Evolutionary conservation across 2,329 filamentous ascomycete species (phyloP), one percentile per base, ranked within the genome.

Genomic region (Boeremia lycopersici): DNA sequence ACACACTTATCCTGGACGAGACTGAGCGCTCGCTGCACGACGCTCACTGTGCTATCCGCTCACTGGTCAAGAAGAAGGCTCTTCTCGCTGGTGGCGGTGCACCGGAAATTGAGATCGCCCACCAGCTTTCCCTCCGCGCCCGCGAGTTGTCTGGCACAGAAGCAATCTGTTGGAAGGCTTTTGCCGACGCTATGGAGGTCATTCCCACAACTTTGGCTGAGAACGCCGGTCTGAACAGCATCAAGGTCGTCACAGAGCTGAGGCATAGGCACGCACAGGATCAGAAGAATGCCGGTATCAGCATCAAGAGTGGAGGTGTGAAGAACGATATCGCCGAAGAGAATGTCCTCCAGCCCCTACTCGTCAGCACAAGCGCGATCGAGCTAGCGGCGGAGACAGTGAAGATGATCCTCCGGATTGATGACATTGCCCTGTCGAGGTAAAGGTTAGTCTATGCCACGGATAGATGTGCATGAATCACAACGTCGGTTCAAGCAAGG

Each of bases 51-150:
- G 95, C 98, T 45, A 93, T 99, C 67, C 89, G 95, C 68, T 99
- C 95, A 74, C 80, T 99, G 57, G 95, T 99, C 66, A 99, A 99
- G 87, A 99, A 98, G 86, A 96, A 96, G 65, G 95, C 95, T n/a
- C 86, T 99, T 53, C 96, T 99, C 69, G 93, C 96, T 12, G 95
- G 95, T 76, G 95, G 95, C 70, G 95, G 95, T 74, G 95, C 95
- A 2, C 91, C 95, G 25, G 95, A 99, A 78, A 96, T 98, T 69
- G 93, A 98, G 78, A 93, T 99, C 68, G 91, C 95, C 19, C 89
- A 95, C 49, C 85, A 91, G 70, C 85, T 99, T 30, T 86, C 89
- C 53, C 89, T 90, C 77, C 89, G 90, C 72, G 86, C 93, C 8
- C 89, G 93, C 64, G 87, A 88, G 68, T 82, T 97, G 57, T 88